phyloP scores from a whole-genome alignment of 139 green algal genomes.

The Parachlorella kessleri region DNA sequence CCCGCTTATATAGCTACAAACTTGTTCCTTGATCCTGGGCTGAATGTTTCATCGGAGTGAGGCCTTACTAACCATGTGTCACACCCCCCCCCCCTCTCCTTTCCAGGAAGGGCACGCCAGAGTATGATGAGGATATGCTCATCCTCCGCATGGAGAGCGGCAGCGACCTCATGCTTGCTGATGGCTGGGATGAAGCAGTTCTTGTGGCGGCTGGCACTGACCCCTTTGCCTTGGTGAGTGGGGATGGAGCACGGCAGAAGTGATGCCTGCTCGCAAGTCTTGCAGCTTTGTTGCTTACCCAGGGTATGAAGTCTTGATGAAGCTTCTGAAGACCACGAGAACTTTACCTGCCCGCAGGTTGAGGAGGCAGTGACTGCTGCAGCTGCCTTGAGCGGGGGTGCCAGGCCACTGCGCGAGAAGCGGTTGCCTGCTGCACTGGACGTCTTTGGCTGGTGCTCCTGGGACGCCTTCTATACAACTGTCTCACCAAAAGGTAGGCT shows the following conservation, averaged over 20 bases:
- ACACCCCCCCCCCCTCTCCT: no score
- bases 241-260: no score
- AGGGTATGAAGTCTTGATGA: no score
- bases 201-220: conserved; percentile 49
- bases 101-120: conserved; percentile 19
- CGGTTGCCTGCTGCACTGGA: conserved; percentile 79
- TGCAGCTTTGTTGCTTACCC: no score
- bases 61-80: no score
- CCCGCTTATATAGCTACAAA: no score
- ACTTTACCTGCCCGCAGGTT: no score
- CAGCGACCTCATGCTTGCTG: conserved; percentile 37
- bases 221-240: conserved; percentile 61
- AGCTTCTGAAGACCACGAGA: no score
- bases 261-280: no score
- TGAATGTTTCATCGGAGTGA: no score
- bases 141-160: conserved; percentile 79
- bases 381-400: conserved; percentile 69
- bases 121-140: conserved; percentile 48
- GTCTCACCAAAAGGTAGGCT: conserved; percentile 49
- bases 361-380: conserved; percentile 68
- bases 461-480: conserved; percentile 96
- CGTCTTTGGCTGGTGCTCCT: conserved; percentile 93
- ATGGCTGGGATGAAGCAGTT: conserved; percentile 40
- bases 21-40: no score
- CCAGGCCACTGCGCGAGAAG: conserved; percentile 66